Evolutionary conservation across 331 rosid species (phyloP), one percentile per base, ranked within the genome.

Genomic region (Phaseolus coccineus): DNA sequence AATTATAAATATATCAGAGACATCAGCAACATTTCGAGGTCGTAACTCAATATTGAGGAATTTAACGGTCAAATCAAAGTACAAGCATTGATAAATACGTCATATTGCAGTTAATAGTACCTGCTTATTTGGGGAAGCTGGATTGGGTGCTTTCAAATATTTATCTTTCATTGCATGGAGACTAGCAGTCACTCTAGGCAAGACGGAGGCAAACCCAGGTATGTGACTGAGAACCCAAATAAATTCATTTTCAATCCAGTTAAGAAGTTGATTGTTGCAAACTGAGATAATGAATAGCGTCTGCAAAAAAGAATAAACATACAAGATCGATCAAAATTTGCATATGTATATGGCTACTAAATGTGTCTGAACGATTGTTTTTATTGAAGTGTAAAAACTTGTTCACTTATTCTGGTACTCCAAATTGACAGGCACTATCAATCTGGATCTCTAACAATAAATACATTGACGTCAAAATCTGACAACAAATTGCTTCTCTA

Each of bases 201-300:
- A 82, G 72, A 82, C 75, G 6, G 95, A 87, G 30, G 90, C 89
- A 62, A 96, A 85, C 76, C 94, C 97, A 4, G 99, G 98, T 72
- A 91, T 80, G 68, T 86, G 87, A 80, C 99, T 90, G 77, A 96
- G 88, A 50, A 96, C 85, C 98, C 98, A 82, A 67, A 96, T 90
- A 83, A 96, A 77, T 84, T 96, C 95, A 78, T 93, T 91, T 82
- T 96, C 99, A 67, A 96, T 89, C 99, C 98, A 96, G 57, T 90
- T 85, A 58, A 96, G 97, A 84, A 96, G 98, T 77, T 96, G 99
- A 83, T 96, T 96, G 80, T 96, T 96, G 96, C 98, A 96, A 78
- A 96, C 92, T 67, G 92, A 84, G 82, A 96, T 91, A 59, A 96
- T 91, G 75, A 96, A 90, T 79, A 91, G 80, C 2, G 99, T 93